Conservation (phyloP, 2,329 filamentous ascomycete genomes). For the Arthrobotrys pseudoclavata region DNA sequence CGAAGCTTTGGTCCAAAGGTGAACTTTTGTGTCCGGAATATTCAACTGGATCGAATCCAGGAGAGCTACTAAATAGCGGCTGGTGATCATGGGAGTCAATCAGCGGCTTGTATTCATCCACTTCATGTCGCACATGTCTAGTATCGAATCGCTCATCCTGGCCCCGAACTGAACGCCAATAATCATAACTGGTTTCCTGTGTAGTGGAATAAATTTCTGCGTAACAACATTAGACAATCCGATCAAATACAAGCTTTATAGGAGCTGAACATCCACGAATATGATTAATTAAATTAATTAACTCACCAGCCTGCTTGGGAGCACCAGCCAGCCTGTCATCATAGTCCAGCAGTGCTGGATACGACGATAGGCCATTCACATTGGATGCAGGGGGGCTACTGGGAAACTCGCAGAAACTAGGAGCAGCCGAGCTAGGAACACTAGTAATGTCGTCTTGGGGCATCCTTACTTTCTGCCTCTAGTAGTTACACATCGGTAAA, state of each 20-base stretch:
- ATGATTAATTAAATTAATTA: constrained; percentile 1
- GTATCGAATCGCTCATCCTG: neutral
- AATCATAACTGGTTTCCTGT: neutral
- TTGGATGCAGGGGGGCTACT: neutral
- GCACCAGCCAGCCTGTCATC: neutral
- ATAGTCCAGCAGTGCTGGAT: neutral
- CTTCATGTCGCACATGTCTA: neutral
- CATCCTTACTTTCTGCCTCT: constrained; percentile 3
- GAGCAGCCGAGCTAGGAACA: neutral
- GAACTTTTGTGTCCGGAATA: neutral
- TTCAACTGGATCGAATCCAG: neutral
- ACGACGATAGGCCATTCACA: neutral
- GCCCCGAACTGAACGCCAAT: neutral
- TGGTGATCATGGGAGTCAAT: neutral
- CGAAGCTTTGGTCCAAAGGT: neutral
- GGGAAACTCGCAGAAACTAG: neutral
- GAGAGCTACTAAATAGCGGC: neutral
- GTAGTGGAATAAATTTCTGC: neutral
- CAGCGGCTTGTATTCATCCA: neutral
- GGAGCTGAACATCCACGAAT: neutral
- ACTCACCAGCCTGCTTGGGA: constrained; percentile 15
- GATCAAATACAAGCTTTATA: neutral
- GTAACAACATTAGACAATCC: neutral
- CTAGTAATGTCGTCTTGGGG: neutral
- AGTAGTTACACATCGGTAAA: neutral